Evolutionary conservation across 352 stramenopile species (phyloP).

Genomic region (Blastocystis sp.): DNA sequence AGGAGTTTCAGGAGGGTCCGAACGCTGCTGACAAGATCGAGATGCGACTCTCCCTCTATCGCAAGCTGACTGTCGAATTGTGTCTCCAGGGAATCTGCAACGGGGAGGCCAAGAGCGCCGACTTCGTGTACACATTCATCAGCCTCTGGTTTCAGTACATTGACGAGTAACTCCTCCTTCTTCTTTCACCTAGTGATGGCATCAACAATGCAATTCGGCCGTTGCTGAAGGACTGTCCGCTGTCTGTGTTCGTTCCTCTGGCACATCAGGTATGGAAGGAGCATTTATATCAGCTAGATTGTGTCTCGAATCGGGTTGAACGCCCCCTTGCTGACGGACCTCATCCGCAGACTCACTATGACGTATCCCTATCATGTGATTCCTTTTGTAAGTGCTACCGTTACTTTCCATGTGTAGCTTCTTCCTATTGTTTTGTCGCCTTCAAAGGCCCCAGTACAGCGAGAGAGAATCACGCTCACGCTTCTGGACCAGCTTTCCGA

Average conservation of each 20-base stretch:
- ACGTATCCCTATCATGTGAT: slow-evolving; percentile 30
- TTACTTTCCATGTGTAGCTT: not conserved
- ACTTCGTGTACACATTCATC: slow-evolving; percentile 27
- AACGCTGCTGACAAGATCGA: slow-evolving; percentile 22
- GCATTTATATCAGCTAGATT: not conserved
- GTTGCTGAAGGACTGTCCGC: not conserved
- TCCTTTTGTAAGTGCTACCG: not conserved
- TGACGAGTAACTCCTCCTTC: not conserved
- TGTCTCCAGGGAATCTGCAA: slow-evolving; percentile 4
- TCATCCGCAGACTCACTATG: not conserved
- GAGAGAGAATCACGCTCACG: not conserved
- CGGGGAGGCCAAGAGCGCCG: not conserved
- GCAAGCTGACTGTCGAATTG: slow-evolving; percentile 26
- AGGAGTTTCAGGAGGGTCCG: slow-evolving; percentile 29
- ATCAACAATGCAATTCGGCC: not conserved
- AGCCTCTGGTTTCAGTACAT: slow-evolving; percentile 42
- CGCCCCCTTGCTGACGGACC: not conserved
- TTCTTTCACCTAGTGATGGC: not conserved
- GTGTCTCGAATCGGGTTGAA: slow-evolving; percentile 1
- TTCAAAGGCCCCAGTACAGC: not conserved
- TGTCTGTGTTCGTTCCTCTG: slow-evolving; percentile 12
- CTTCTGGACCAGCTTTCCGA: not conserved
- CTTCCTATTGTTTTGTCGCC: not conserved
- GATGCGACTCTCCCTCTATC: not conserved
- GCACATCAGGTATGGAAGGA: slow-evolving; percentile 1